These are phyloP conservation scores for Capsicum rhomboideum DNA, from an alignment of 257 asterid genomes.

Conservation along the genomic window DNA sequence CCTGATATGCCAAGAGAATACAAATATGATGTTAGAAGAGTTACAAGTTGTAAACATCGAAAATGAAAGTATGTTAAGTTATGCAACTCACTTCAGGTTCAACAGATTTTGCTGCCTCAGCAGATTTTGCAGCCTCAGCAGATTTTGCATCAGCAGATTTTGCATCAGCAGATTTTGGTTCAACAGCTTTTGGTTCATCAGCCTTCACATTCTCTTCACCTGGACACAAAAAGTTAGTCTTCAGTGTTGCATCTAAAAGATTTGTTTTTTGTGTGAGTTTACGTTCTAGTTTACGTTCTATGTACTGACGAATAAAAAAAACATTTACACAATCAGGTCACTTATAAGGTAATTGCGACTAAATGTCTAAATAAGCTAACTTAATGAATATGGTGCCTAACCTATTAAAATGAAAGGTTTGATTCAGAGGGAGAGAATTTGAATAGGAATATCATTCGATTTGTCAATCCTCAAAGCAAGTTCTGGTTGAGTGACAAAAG, in stretches of 20 bases:
- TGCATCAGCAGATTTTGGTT: slow-evolving; percentile 19
- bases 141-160: slow-evolving; percentile 19
- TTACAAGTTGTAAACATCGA: background rate
- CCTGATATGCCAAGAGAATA: background rate
- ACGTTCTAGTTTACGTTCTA: background rate
- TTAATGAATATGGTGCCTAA: background rate
- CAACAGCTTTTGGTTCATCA: slow-evolving; percentile 36
- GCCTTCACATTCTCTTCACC: slow-evolving; percentile 65
- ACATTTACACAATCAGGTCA: background rate
- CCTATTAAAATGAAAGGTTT: background rate
- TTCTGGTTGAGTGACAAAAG: background rate
- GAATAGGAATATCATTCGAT: background rate
- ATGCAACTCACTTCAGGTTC: slow-evolving; percentile 44
- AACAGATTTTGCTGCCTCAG: slow-evolving; percentile 11
- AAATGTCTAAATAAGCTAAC: background rate
- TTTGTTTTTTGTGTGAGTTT: background rate
- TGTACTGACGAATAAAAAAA: no score
- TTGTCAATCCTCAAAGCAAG: background rate
- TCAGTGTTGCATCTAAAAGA: background rate
- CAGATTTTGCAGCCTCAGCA: slow-evolving; percentile 12
- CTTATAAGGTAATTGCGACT: background rate
- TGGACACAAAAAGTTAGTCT: slow-evolving; percentile 5
- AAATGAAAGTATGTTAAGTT: background rate
- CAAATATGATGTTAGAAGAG: background rate
- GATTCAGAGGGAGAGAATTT: background rate